Base-by-base conservation (phyloP, 208 protist genomes). In the Leishmania martiniquensis region DNA sequence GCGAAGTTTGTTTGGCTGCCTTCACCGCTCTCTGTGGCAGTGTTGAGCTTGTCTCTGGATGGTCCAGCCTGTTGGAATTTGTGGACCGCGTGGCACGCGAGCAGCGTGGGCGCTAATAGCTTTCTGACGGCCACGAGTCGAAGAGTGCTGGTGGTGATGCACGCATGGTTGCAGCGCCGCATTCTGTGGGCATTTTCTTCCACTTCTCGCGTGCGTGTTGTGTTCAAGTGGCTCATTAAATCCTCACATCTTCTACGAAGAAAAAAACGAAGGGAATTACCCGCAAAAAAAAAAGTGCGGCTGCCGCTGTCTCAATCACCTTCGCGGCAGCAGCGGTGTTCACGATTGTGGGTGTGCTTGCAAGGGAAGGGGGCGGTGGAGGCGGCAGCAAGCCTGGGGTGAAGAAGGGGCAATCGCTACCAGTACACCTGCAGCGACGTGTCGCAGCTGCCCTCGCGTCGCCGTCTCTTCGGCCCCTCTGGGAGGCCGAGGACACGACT, bases 11-110 rank as follows among this genome's bases (percentile, higher is more conserved):
- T n/a, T 54, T 95, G n/a, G 82, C 88, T 10, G 89, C 91, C 32
- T 76, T 87, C 25, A 94, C 92, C 13, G 82, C 89, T 0, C 76
- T 96, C 47, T 96, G 90, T 60, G 91, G 91, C 15, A 84, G 85
- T 39, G 77, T 92, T 44, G 81, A 84, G 22, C 82, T 95, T 13
- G 75, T 79, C 1, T 77, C 79, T 5, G 87, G 89, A 15, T 62
- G 83, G 32, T 44, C 73, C n/a, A 74, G 74, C 63, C 47, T 88
- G 29, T 55, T 85, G 5, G 39, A 65, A 6, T 83, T 87, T 32
- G 51, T 90, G 57, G 87, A 90, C 59, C 74, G 69, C 22, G 57
- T 87, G 17, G 68, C 74, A n/a, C 59, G 74, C 2, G 74, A 83
- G 51, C 62, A 77, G 17, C 15, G 65, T 32, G 65, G 42, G 7